These are phyloP conservation scores for Edaphochlamys debaryana DNA, from an alignment of 139 green algal genomes.

Conservation along the genomic window DNA sequence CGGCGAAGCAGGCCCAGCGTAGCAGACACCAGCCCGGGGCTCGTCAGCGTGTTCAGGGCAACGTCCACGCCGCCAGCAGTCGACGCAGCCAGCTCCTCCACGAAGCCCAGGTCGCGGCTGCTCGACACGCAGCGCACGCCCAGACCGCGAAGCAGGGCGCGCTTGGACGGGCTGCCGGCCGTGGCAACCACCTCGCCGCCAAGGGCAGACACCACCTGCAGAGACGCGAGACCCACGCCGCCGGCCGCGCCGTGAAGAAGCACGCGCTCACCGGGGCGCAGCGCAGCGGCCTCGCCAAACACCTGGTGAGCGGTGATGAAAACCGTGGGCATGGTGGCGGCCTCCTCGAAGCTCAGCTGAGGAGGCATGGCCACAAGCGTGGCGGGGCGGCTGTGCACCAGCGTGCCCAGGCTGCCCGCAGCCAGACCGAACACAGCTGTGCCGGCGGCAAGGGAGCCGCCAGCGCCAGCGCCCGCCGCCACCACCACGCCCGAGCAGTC, in stretches of 20 bases:
- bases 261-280: slow-evolving; percentile 55
- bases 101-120: slow-evolving; percentile 78
- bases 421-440: slow-evolving; percentile 87
- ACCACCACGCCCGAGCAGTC: slow-evolving; percentile 87
- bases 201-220: slow-evolving; percentile 65
- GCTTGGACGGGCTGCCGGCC: slow-evolving; percentile 78
- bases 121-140: slow-evolving; percentile 59
- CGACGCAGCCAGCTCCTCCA: slow-evolving; percentile 53
- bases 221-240: slow-evolving; percentile 83
- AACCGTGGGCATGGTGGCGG: slow-evolving; percentile 80
- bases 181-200: slow-evolving; percentile 68
- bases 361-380: slow-evolving; percentile 75
- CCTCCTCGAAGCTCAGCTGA: slow-evolving; percentile 74
- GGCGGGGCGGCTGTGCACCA: slow-evolving; percentile 56
- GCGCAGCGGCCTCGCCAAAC: slow-evolving; percentile 51
- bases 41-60: slow-evolving; percentile 89
- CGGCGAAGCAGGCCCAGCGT: slow-evolving; percentile 64
- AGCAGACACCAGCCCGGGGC: slow-evolving; percentile 81
- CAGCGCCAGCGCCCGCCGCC: neutral
- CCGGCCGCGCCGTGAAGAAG: slow-evolving; percentile 83
- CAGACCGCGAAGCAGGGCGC: slow-evolving; percentile 68
- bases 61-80: slow-evolving; percentile 50
- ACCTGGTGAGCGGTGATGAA: slow-evolving; percentile 83
- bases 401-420: slow-evolving; percentile 75
- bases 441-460: slow-evolving; percentile 47